phyloP scores from a whole-genome alignment of 1,139 yeast genomes.

The Geotrichum phurueaensis region DNA sequence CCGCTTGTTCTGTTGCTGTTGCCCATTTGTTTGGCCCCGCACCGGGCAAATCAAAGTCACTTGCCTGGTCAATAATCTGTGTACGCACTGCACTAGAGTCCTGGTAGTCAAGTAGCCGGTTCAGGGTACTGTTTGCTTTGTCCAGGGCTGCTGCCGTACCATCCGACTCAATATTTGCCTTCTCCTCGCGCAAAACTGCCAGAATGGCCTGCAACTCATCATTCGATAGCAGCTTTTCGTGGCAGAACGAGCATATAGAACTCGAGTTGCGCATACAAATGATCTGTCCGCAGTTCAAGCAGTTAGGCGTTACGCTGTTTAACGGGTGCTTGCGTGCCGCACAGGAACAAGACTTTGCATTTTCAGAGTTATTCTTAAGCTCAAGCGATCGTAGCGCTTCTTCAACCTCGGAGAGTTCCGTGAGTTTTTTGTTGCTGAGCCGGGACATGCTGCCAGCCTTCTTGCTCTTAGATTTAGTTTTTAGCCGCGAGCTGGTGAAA shows the following conservation, averaged over 20 bases:
- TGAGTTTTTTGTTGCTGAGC: conserved; percentile 7
- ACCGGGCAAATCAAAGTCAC: conserved; percentile 65
- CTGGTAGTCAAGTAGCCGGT: conserved; percentile 71
- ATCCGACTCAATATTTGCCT: conserved; percentile 31
- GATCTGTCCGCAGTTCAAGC: conserved; percentile 89
- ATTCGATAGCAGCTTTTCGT: conserved; percentile 53
- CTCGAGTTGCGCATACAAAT: conserved; percentile 84
- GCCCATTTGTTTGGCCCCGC: conserved; percentile 68
- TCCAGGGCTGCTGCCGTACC: conserved; percentile 46
- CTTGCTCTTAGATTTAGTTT: not conserved
- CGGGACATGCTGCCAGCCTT: not conserved
- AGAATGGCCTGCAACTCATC: conserved; percentile 56
- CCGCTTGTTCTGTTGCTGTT: conserved; percentile 80
- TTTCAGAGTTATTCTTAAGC: conserved; percentile 27
- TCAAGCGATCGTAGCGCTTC: conserved; percentile 8
- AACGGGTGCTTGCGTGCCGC: conserved; percentile 69
- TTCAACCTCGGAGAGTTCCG: conserved; percentile 13
- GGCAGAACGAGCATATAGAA: conserved; percentile 84
- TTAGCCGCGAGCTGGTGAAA: conserved; percentile 9
- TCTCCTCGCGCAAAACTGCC: conserved; percentile 34
- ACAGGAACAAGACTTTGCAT: conserved; percentile 55
- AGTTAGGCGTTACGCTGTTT: conserved; percentile 86
- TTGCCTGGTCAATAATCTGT: conserved; percentile 84
- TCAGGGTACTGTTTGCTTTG: conserved; percentile 67
- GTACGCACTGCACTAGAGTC: conserved; percentile 86